A percentile compares a stretch with the other conserved stretches of the same genome.
These are phyloP conservation scores for Cryptococcus sp. DNA, from an alignment of 1,284 basidiomycete genomes.

Conservation along the genomic window DNA sequence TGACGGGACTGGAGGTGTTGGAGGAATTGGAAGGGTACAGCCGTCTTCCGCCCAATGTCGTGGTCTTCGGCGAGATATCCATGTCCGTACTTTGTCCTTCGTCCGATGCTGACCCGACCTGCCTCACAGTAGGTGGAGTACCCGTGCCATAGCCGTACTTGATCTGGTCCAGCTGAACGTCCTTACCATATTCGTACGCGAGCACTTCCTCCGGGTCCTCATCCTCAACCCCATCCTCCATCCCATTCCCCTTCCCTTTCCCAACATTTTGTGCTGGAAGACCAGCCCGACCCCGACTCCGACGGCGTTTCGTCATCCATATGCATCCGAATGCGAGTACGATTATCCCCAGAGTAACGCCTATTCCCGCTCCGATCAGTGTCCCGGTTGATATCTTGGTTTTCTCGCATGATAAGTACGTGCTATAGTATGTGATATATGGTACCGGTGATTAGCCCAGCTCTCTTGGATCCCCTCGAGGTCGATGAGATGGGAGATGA, in stretches of 20 bases:
- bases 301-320: conserved; percentile 19
- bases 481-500: too few relatives aligned
- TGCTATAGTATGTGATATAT: conserved; percentile 9
- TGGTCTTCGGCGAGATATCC: background rate
- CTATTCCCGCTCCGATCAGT: conserved; percentile 34
- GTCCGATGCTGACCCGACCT: too few relatives aligned
- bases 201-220: too few relatives aligned
- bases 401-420: conserved; percentile 33
- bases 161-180: too few relatives aligned
- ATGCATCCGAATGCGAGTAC: conserved; percentile 28
- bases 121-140: too few relatives aligned
- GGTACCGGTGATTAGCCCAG: too few relatives aligned
- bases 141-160: too few relatives aligned
- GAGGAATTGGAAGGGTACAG: background rate
- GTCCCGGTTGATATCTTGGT: conserved; percentile 27
- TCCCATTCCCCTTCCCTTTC: conserved; percentile 1
- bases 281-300: background rate
- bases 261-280: background rate
- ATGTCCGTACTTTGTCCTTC: too few relatives aligned
- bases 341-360: conserved; percentile 29
- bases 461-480: too few relatives aligned
- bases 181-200: too few relatives aligned
- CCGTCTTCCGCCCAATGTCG: background rate
- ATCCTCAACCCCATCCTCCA: conserved; percentile 8
- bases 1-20: background rate